Conservation (phyloP, 176 grass and related monocot genomes). For the Carex parvula region DNA sequence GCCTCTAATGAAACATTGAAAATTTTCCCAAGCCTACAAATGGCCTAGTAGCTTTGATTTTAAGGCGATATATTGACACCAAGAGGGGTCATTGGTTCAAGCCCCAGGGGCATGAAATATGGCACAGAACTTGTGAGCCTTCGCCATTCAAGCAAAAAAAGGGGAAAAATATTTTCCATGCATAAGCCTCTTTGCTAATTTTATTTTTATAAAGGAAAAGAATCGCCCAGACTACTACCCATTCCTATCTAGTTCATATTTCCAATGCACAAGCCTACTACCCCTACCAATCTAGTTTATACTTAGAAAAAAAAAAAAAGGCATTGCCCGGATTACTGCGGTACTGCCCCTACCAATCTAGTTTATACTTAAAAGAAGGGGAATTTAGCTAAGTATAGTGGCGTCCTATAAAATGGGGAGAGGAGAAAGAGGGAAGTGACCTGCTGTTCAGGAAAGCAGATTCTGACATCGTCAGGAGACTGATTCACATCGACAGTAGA, state of each 20-base stretch:
- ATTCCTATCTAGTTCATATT: background rate
- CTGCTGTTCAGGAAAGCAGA: slow-evolving; percentile 51
- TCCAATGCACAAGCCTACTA: background rate
- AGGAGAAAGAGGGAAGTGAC: slow-evolving; percentile 30
- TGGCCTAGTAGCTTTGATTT: background rate
- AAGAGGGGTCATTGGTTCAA: background rate
- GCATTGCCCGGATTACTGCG: background rate
- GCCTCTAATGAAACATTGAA: background rate
- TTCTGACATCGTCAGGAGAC: slow-evolving; percentile 26
- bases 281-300: background rate
- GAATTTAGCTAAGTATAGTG: background rate
- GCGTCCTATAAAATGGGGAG: background rate
- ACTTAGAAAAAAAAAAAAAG: background rate
- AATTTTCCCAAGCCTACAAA: background rate
- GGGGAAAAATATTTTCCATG: background rate
- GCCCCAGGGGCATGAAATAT: background rate
- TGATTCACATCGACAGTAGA: slow-evolving; percentile 36
- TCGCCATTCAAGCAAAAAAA: background rate
- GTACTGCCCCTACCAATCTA: background rate
- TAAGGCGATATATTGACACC: background rate
- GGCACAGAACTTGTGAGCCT: background rate
- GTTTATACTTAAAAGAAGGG: background rate
- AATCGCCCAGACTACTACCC: background rate
- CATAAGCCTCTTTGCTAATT: background rate
- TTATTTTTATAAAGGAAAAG: background rate